A percentile compares a stretch with the other conserved stretches of the same genome.
Conservation (phyloP, 176 grass and related monocot species). For the Miscanthus lutarioriparius region DNA sequence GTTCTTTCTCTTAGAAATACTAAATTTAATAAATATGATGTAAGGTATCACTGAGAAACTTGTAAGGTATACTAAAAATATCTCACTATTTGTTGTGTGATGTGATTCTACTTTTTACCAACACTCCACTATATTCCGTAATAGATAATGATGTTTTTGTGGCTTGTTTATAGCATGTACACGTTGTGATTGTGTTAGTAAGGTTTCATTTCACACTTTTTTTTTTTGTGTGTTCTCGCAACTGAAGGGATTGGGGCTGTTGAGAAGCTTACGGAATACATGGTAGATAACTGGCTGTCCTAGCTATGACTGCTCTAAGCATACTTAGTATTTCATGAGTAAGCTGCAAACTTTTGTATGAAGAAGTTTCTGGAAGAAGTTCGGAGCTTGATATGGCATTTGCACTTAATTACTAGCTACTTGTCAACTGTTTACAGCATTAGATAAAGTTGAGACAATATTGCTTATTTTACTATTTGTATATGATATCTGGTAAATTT, state of each 20-base stretch:
- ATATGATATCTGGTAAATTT: conserved; percentile 15
- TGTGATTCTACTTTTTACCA: conserved; percentile 8
- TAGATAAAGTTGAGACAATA: not conserved
- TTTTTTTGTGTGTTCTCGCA: not conserved
- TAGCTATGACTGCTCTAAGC: not conserved
- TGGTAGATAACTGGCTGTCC: not conserved
- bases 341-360: conserved; percentile 14
- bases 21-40: not conserved
- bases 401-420: not conserved
- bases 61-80: not conserved
- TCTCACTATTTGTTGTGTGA: not conserved
- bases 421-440: not conserved
- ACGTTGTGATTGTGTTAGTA: not conserved
- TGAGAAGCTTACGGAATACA: not conserved
- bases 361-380: not conserved
- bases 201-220: not conserved
- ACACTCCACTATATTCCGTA: not conserved
- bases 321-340: not conserved
- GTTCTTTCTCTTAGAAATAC: not conserved
- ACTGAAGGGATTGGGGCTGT: not conserved
- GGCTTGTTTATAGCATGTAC: conserved; percentile 10
- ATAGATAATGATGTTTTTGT: not conserved
- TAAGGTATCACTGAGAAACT: not conserved
- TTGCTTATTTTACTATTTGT: conserved; percentile 25
- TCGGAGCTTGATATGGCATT: not conserved